Percentiles rank a stretch among this genome's conserved stretches.
phyloP scores from a whole-genome alignment of 805 yeast genomes.

The Wickerhamiella cacticola region DNA sequence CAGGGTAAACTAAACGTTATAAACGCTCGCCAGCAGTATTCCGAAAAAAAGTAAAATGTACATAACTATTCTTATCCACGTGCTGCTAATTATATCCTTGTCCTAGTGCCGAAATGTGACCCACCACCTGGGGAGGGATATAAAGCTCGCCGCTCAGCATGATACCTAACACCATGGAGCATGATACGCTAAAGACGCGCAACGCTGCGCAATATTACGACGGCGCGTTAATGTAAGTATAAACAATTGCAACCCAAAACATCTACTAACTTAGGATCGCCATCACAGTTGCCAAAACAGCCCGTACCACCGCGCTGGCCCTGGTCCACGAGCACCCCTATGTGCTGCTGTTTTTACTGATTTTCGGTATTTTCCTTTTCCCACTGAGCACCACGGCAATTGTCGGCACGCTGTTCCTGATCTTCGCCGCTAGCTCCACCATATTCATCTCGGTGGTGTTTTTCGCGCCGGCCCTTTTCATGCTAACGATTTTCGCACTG shows the following conservation, averaged over 20 bases:
- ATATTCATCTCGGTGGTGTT: slow-evolving; percentile 12
- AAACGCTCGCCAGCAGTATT: slow-evolving; percentile 41
- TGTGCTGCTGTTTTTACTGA: slow-evolving; percentile 12
- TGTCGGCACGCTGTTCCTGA: slow-evolving; percentile 8
- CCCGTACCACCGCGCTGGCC: slow-evolving; percentile 6
- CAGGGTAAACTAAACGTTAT: slow-evolving; percentile 55
- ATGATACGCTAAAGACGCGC: neutral
- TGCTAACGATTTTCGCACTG: slow-evolving; percentile 10
- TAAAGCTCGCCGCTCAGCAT: neutral
- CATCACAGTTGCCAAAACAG: slow-evolving; percentile 2
- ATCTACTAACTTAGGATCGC: slow-evolving; percentile 1
- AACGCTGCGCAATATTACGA: neutral
- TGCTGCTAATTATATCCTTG: neutral
- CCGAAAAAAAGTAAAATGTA: slow-evolving; percentile 12
- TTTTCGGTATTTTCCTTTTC: slow-evolving; percentile 12
- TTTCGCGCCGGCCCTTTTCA: slow-evolving; percentile 16
- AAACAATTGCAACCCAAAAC: neutral
- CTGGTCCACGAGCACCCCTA: slow-evolving; percentile 12
- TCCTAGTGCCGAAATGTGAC: neutral
- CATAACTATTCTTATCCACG: neutral
- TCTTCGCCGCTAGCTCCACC: slow-evolving; percentile 10
- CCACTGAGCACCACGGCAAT: slow-evolving; percentile 15
- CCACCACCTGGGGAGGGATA: neutral
- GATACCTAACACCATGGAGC: neutral
- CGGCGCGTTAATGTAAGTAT: slow-evolving; percentile 12